Conservation (phyloP, 2,329 filamentous ascomycete genomes). For the Trichoderma sp. region DNA sequence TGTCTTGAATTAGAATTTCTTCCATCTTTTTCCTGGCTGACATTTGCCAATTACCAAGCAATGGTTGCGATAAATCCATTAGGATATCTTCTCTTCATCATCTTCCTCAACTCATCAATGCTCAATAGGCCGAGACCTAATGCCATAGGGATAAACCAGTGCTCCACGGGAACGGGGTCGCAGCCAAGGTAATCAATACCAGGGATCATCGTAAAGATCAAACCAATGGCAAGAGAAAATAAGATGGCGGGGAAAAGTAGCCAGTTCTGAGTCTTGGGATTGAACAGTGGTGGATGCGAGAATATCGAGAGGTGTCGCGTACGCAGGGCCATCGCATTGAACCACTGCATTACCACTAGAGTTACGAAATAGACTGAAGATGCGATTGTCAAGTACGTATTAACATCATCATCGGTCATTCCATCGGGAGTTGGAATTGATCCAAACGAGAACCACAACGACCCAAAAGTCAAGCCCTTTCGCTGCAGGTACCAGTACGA, state of each 20-base stretch:
- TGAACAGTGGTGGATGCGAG: slow-evolving; percentile 71
- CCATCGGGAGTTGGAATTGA: slow-evolving; percentile 55
- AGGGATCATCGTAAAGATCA: slow-evolving; percentile 53
- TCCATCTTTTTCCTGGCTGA: background rate
- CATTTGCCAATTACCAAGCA: background rate
- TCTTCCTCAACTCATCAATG: slow-evolving; percentile 55
- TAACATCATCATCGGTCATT: slow-evolving; percentile 42
- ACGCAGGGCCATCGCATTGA: slow-evolving; percentile 72
- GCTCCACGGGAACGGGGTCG: slow-evolving; percentile 70
- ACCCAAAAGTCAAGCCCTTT: slow-evolving; percentile 65
- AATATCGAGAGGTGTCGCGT: slow-evolving; percentile 70
- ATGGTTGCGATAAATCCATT: background rate
- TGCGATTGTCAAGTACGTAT: slow-evolving; percentile 43
- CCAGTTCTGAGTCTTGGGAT: slow-evolving; percentile 51
- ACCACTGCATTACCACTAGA: slow-evolving; percentile 81
- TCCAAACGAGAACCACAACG: slow-evolving; percentile 71
- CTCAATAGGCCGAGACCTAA: slow-evolving; percentile 65
- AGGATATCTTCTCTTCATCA: background rate
- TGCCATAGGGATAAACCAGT: slow-evolving; percentile 76
- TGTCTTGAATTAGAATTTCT: background rate
- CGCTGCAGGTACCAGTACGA: slow-evolving; percentile 67
- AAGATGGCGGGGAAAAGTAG: background rate
- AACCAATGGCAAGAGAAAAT: background rate
- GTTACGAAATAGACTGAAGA: slow-evolving; percentile 80
- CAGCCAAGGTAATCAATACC: slow-evolving; percentile 71